phyloP scores from a whole-genome alignment of 257 asterid genomes.

The Echites panduratus region DNA sequence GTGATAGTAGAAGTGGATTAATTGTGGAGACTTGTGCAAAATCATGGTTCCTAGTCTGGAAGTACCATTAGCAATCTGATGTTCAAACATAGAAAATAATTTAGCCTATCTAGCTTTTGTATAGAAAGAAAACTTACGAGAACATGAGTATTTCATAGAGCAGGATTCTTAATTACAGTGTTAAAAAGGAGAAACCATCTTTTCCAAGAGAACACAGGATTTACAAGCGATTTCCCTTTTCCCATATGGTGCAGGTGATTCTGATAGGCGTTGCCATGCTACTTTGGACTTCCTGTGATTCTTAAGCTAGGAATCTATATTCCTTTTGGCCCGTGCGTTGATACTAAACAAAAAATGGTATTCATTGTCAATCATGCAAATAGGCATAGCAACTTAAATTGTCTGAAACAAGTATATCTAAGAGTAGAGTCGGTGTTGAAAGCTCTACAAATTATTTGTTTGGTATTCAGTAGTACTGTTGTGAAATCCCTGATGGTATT shows the following conservation, averaged over 20 bases:
- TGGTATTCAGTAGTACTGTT: no score
- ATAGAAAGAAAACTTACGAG: neutral
- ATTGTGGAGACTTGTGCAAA: no score
- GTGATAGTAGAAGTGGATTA: no score
- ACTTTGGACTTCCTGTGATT: neutral
- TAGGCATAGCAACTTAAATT: neutral
- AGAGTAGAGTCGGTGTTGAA: no score
- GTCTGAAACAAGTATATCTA: neutral
- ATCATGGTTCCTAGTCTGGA: neutral
- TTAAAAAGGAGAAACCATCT: neutral
- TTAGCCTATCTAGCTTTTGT: neutral
- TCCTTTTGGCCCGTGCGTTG: neutral
- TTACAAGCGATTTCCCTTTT: neutral
- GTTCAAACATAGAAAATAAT: neutral
- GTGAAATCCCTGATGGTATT: no score
- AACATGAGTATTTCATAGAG: neutral
- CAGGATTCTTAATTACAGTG: neutral
- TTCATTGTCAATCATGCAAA: neutral
- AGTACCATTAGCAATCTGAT: neutral
- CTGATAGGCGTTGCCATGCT: neutral
- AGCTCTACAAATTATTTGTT: no score
- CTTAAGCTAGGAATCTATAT: neutral
- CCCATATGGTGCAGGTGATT: neutral
- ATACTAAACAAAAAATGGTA: neutral
- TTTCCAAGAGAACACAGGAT: neutral